Percentiles rank a stretch among this genome's conserved stretches.
Conservation (phyloP, 805 yeast genomes). For the Ogataea naganishii region DNA sequence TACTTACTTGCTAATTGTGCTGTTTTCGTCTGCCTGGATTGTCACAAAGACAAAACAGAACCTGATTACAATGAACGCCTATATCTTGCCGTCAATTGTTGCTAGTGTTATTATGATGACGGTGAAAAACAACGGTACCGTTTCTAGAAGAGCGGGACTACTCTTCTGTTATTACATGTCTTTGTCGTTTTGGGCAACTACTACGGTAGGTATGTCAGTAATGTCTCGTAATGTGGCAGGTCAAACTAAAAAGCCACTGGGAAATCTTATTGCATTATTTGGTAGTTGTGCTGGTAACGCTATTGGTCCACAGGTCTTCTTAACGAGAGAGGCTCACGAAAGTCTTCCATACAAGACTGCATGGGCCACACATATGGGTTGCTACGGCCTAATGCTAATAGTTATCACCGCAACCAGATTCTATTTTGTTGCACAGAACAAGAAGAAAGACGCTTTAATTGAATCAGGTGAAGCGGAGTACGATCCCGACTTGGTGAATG, state of each 20-base stretch:
- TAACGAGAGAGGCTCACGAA: conserved; percentile 17
- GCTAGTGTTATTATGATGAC: conserved; percentile 22
- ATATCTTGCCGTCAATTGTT: conserved; percentile 22
- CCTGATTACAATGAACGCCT: conserved; percentile 13
- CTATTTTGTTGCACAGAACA: conserved; percentile 9
- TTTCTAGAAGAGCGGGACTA: conserved; percentile 16
- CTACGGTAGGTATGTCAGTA: conserved; percentile 14
- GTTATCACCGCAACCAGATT: conserved; percentile 4
- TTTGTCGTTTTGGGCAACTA: conserved; percentile 18
- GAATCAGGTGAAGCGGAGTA: conserved; percentile 3
- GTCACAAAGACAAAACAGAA: conserved; percentile 18
- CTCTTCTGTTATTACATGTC: conserved; percentile 22
- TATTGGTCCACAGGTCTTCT: conserved; percentile 14
- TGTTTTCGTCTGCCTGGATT: conserved; percentile 16
- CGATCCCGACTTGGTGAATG: conserved; percentile 11
- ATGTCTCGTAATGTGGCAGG: conserved; percentile 24
- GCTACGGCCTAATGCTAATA: conserved; percentile 1
- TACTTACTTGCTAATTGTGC: conserved; percentile 19
- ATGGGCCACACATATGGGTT: conserved; percentile 9
- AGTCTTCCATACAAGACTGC: conserved; percentile 14
- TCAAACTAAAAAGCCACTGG: conserved; percentile 15
- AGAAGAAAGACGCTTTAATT: conserved; percentile 10
- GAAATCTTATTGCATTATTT: conserved; percentile 16
- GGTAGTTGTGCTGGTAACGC: conserved; percentile 17
- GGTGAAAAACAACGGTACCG: conserved; percentile 13